These are phyloP conservation scores for Talaromyces atroroseus DNA, from an alignment of 2,329 filamentous ascomycete genomes.

Conservation along the genomic window DNA sequence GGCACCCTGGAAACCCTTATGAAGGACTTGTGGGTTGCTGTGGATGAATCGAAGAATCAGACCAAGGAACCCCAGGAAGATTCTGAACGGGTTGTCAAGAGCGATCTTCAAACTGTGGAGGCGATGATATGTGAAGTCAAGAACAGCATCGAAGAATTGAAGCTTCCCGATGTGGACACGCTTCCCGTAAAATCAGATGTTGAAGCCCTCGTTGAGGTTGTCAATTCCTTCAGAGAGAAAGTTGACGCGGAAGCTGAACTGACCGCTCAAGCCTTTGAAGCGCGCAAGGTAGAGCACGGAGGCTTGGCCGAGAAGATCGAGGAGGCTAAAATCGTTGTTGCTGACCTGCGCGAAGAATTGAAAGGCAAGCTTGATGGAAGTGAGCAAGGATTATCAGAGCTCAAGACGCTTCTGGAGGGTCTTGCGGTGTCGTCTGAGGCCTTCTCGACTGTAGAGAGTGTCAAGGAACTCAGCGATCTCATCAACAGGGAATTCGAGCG, in stretches of 20 bases:
- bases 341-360: slow-evolving; percentile 71
- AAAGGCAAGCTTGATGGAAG: slow-evolving; percentile 73
- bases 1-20: slow-evolving; percentile 70
- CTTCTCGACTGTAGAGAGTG: slow-evolving; percentile 50
- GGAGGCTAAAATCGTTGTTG: slow-evolving; percentile 70
- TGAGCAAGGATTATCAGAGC: slow-evolving; percentile 56
- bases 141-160: slow-evolving; percentile 66
- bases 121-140: slow-evolving; percentile 82
- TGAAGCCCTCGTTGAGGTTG: slow-evolving; percentile 60
- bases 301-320: slow-evolving; percentile 71
- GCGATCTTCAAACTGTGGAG: slow-evolving; percentile 75
- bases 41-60: slow-evolving; percentile 63
- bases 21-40: slow-evolving; percentile 65
- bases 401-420: slow-evolving; percentile 58
- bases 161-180: slow-evolving; percentile 63
- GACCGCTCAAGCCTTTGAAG: slow-evolving; percentile 72
- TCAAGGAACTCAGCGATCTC: slow-evolving; percentile 66
- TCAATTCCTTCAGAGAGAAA: slow-evolving; percentile 63
- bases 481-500: slow-evolving; percentile 86
- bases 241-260: slow-evolving; percentile 64
- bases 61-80: slow-evolving; percentile 41
- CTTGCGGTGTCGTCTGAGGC: slow-evolving; percentile 56
- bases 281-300: slow-evolving; percentile 76
- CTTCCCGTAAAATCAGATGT: slow-evolving; percentile 74
- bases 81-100: slow-evolving; percentile 65